Evolutionary conservation across 2,329 filamentous ascomycete genomes (phyloP), one percentile per base, ranked within the genome.

Genomic region (Sordariomycetes sp.): DNA sequence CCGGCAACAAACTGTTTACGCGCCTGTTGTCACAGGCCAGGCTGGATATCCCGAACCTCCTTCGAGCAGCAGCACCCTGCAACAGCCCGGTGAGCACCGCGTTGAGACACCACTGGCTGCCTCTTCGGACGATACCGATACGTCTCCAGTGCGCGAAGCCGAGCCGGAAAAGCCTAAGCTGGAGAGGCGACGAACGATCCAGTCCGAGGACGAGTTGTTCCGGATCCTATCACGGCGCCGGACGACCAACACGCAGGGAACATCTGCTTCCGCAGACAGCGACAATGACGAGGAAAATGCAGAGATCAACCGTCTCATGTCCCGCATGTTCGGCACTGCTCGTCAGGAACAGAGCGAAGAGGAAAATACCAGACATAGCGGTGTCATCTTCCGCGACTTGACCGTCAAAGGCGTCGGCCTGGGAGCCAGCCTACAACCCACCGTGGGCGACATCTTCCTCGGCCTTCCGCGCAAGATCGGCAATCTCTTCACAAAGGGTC

Each of bases 371-470:
- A 63, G 79, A 16, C 80, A 85, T 48, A 65, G 73, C 18, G 82
- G 82, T 21, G 75, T 86, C 10, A 58, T 84, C 5, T 86, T 82
- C 61, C 78, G 78, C 31, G 64, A 79, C 34, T 57, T 86, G 19
- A 84, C 76, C 0, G 81, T 86, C 14, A 80, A 76, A 36, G 82
- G 82, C 0, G 68, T 76, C 36, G 82, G 82, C 0, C 59, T 84
- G 1, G 79, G 79, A 0, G 79, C 81, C 0, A 64, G 59, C 25
- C 48, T 68, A 5, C 63, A 67, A 26, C 62, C 64, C 4, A 68
- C 64, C 0, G 57, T 82, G n/a, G 76, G 82, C 25, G 78, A 83
- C 45, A 71, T 82, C 36, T 72, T 81, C 35, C 41, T 75, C 2
- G 70, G 70, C 0, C 71, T 72, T 39, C 63, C 40, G 36, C 53